Evolutionary conservation across 1,284 basidiomycete species (phyloP).

Genomic region (Microbotryum saponariae): DNA sequence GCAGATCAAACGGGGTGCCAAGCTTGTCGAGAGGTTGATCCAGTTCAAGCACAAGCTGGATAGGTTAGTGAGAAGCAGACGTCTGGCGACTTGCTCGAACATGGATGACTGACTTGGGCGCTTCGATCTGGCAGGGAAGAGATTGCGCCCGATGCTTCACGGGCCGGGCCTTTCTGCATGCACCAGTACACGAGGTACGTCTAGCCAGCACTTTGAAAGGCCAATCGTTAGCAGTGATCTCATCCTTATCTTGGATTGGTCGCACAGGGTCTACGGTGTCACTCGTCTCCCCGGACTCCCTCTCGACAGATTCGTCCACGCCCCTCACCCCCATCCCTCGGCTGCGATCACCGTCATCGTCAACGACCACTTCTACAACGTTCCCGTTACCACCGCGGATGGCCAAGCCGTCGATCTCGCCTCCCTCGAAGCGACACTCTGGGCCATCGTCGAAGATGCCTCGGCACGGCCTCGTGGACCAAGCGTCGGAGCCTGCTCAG

Average conservation of each 20-base stretch:
- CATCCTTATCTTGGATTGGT: not conserved
- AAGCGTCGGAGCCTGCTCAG: slow-evolving; percentile 62
- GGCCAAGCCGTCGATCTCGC: slow-evolving; percentile 43
- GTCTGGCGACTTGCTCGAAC: too few relatives aligned
- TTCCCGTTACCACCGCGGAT: slow-evolving; percentile 52
- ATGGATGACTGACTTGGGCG: too few relatives aligned
- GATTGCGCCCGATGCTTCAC: slow-evolving; percentile 49
- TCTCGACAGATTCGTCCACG: slow-evolving; percentile 28
- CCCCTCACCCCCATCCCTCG: slow-evolving; percentile 47
- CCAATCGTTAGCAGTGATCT: too few relatives aligned
- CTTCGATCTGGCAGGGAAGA: slow-evolving; percentile 42
- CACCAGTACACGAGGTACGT: slow-evolving; percentile 49
- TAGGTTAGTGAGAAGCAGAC: slow-evolving; percentile 44
- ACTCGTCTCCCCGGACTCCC: slow-evolving; percentile 58
- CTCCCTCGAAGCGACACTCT: slow-evolving; percentile 62
- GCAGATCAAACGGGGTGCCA: slow-evolving; percentile 80
- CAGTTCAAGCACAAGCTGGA: slow-evolving; percentile 68
- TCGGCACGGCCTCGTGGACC: slow-evolving; percentile 48
- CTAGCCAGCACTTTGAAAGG: slow-evolving; percentile 5
- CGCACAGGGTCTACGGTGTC: slow-evolving; percentile 60
- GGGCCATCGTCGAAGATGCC: slow-evolving; percentile 63
- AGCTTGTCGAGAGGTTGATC: slow-evolving; percentile 67
- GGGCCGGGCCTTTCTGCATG: slow-evolving; percentile 53
- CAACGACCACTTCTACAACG: slow-evolving; percentile 72
- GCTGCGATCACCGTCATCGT: slow-evolving; percentile 63